Conservation (phyloP, 2,329 filamentous ascomycete species). For the Trichoderma citrinoviride region DNA sequence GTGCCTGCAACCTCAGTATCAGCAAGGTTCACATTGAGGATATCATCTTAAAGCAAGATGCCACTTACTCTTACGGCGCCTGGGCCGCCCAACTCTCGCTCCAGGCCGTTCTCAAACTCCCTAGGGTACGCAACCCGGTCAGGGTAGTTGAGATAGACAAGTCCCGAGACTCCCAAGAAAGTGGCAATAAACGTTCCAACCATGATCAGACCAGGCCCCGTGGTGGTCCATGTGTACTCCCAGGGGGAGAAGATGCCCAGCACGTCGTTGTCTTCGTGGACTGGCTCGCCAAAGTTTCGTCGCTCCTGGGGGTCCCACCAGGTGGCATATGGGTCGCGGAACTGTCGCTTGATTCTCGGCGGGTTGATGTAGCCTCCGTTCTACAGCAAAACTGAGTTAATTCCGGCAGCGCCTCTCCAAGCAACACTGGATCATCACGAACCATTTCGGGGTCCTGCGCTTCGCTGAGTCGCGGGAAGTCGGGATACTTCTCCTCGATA, state of each 20-base stretch:
- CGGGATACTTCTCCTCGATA: slow-evolving; percentile 53
- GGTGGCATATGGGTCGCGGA: slow-evolving; percentile 86
- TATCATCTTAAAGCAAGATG: neutral
- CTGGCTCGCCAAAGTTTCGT: slow-evolving; percentile 92
- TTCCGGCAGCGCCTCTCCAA: slow-evolving; percentile 23
- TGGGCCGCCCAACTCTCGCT: slow-evolving; percentile 71
- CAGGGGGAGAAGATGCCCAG: slow-evolving; percentile 86
- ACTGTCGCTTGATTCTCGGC: slow-evolving; percentile 76
- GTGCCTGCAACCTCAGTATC: slow-evolving; percentile 43
- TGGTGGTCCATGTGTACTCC: slow-evolving; percentile 78
- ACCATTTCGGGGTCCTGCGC: slow-evolving; percentile 67
- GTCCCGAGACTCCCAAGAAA: slow-evolving; percentile 63
- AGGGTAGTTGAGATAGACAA: slow-evolving; percentile 68
- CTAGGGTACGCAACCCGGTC: slow-evolving; percentile 67
- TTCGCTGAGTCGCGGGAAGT: slow-evolving; percentile 49
- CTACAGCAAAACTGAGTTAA: slow-evolving; percentile 43
- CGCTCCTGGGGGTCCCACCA: slow-evolving; percentile 99
- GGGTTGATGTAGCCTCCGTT: slow-evolving; percentile 85
- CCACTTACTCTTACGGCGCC: slow-evolving; percentile 63
- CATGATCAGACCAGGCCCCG: slow-evolving; percentile 67
- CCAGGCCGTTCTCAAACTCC: slow-evolving; percentile 69
- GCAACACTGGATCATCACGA: slow-evolving; percentile 32
- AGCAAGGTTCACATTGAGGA: slow-evolving; percentile 10
- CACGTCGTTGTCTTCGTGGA: slow-evolving; percentile 94
- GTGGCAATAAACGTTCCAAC: slow-evolving; percentile 64